Evolutionary conservation across 2,329 filamentous ascomycete genomes (phyloP), one percentile per base, ranked within the genome.

Genomic region (Zymoseptoria crescenta): DNA sequence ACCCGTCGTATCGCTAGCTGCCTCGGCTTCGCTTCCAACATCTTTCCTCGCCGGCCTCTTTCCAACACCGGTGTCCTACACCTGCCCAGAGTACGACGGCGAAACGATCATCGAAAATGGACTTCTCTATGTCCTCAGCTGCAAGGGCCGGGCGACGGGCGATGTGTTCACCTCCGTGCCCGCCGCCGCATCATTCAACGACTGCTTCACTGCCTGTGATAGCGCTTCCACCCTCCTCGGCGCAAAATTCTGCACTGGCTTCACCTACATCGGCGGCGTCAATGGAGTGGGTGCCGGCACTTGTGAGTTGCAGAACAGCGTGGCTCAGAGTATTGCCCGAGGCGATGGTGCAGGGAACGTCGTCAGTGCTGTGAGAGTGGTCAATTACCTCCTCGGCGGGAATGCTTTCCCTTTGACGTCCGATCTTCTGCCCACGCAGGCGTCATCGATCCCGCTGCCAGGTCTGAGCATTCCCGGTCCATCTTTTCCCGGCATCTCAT

Each of bases 191-290:
- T 60, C 61, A 1, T 66, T 67, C 61, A 66, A 66, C 50, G 63
- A 68, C 52, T 68, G 65, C 58, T 68, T 68, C 59, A 20, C 21
- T 4, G 59, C 59, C 9, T 64, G 66, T 29, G 62, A 66, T 49
- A 60, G 62, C 30, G 61, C 57, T 20, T 63, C 60, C 53, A 58
- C 58, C 16, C 28, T 21, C 8, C 58, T 56, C 1, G 63, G 61
- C 4, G 64, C 65, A 5, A 59, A 60, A 16, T 66, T 64, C 56
- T 68, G 66, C 48, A 68, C 65, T 5, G 64, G 61, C 20, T 68
- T 67, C 45, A 63, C 60, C 9, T 68, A 66, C 51, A 57, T 59
- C 2, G 64, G 65, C 24, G 52, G 54, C 8, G 21, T 56, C 1
- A 54, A 62, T 27, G 66, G 64, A 16, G 55, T 56, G 1, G 64